These are phyloP conservation scores for Phytophthora agathidicida DNA, from an alignment of 352 stramenopile genomes.

Conservation along the genomic window DNA sequence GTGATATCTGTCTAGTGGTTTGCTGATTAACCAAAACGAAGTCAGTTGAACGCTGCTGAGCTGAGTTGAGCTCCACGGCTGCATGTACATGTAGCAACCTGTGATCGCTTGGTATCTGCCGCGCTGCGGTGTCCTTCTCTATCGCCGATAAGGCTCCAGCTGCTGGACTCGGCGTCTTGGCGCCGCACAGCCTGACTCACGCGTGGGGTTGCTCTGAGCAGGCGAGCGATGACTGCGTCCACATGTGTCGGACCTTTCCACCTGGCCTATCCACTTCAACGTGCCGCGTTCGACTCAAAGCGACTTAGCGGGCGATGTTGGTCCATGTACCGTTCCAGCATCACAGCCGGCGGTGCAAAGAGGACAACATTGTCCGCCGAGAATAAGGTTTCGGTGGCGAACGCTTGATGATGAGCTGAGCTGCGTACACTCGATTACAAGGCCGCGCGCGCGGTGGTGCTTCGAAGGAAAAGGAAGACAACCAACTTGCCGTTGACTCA, in stretches of 20 bases:
- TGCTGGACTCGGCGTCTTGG: slow-evolving; percentile 10
- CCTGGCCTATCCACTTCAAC: slow-evolving; percentile 24
- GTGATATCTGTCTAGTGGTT: background rate
- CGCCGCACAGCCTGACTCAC: slow-evolving; percentile 30
- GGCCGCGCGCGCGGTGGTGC: background rate
- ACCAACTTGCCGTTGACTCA: slow-evolving; percentile 20
- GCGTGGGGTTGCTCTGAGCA: background rate
- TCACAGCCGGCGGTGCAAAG: slow-evolving; percentile 14
- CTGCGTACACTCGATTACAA: background rate
- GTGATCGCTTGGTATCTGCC: slow-evolving; percentile 22
- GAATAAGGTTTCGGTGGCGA: slow-evolving; percentile 38
- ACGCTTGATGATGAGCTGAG: slow-evolving; percentile 12
- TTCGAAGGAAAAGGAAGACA: too few relatives aligned
- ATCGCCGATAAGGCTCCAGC: slow-evolving; percentile 10
- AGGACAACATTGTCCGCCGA: background rate
- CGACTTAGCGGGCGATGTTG: slow-evolving; percentile 20
- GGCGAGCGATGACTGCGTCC: slow-evolving; percentile 23
- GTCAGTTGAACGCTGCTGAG: too few relatives aligned
- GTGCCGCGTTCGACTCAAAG: background rate
- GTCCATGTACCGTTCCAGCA: slow-evolving; percentile 12
- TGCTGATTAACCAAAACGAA: background rate
- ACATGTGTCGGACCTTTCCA: slow-evolving; percentile 23
- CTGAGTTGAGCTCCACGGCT: background rate
- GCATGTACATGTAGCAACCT: background rate
- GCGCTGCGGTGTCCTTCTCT: slow-evolving; percentile 6